These are phyloP conservation scores for Metroxylon sagu DNA, from an alignment of 176 grass and related monocot species.

Conservation along the genomic window DNA sequence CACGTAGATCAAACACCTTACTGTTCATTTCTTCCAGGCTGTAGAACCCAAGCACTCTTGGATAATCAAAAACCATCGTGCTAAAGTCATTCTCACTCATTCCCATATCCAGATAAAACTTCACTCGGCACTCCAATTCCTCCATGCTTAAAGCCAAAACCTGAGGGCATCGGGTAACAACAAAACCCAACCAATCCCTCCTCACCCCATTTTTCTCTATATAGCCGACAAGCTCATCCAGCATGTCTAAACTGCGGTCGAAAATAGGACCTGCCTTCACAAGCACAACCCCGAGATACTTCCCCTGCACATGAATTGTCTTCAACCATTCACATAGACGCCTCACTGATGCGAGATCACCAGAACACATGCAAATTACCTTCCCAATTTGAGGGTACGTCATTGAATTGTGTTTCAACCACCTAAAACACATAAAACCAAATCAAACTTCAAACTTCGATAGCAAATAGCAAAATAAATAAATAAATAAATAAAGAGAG, in stretches of 20 bases:
- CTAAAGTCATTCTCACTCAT: conserved; percentile 83
- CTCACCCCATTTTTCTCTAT: conserved; percentile 62
- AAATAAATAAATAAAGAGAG: neutral
- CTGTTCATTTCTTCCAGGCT: conserved; percentile 89
- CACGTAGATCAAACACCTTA: conserved; percentile 66
- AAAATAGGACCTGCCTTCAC: conserved; percentile 43
- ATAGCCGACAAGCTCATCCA: conserved; percentile 52
- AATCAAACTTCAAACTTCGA: neutral
- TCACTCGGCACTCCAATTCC: conserved; percentile 50
- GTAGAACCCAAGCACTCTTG: conserved; percentile 64
- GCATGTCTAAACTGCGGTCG: conserved; percentile 39
- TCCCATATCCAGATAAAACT: conserved; percentile 78
- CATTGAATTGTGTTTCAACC: conserved; percentile 92
- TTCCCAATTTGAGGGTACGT: conserved; percentile 77
- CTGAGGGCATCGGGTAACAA: conserved; percentile 63
- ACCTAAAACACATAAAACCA: conserved; percentile 38
- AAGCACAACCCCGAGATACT: conserved; percentile 63
- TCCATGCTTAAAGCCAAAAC: conserved; percentile 47
- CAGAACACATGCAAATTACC: conserved; percentile 55
- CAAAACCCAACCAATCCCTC: conserved; percentile 76
- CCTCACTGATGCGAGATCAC: conserved; percentile 62
- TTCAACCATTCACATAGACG: conserved; percentile 63
- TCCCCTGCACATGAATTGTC: conserved; percentile 66
- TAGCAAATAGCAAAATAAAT: conserved; percentile 5
- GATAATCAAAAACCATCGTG: conserved; percentile 93